Conservation (phyloP, 1,139 yeast species). For the Hyphopichia buzzinii region DNA sequence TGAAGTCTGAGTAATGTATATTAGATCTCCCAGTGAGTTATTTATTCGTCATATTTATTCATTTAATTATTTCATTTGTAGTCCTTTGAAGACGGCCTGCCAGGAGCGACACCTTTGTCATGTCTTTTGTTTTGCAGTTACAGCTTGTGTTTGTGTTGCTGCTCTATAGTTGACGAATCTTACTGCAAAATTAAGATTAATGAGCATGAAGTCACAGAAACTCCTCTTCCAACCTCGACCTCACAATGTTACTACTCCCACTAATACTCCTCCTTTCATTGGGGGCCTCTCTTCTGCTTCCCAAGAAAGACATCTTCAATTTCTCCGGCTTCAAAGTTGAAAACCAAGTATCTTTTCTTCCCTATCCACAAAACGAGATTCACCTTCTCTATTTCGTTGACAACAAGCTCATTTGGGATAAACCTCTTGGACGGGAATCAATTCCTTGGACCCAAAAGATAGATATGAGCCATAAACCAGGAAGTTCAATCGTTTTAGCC, state of each 20-base stretch:
- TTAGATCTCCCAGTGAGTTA: neutral
- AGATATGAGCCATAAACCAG: conserved; percentile 6
- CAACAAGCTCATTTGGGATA: conserved; percentile 26
- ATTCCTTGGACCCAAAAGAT: conserved; percentile 24
- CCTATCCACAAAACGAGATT: conserved; percentile 13
- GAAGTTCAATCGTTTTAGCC: conserved; percentile 15
- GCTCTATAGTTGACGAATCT: too few relatives aligned
- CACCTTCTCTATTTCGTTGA: conserved; percentile 31
- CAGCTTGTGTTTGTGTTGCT: too few relatives aligned
- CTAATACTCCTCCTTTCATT: neutral
- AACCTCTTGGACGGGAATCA: conserved; percentile 20
- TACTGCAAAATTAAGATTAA: too few relatives aligned
- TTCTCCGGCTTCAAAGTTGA: conserved; percentile 37
- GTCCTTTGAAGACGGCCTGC: too few relatives aligned
- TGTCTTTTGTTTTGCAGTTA: too few relatives aligned
- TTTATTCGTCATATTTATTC: neutral
- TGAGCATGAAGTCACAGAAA: too few relatives aligned
- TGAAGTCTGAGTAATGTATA: conserved; percentile 1
- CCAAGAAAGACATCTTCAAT: conserved; percentile 10
- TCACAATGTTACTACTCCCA: neutral
- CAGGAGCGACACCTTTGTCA: too few relatives aligned
- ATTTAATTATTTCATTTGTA: too few relatives aligned
- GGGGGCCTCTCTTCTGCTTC: neutral
- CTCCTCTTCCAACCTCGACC: too few relatives aligned
- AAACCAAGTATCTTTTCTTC: conserved; percentile 17